These are phyloP conservation scores for Xylogone sp. DNA, from an alignment of 2,329 filamentous ascomycete genomes.

Conservation along the genomic window DNA sequence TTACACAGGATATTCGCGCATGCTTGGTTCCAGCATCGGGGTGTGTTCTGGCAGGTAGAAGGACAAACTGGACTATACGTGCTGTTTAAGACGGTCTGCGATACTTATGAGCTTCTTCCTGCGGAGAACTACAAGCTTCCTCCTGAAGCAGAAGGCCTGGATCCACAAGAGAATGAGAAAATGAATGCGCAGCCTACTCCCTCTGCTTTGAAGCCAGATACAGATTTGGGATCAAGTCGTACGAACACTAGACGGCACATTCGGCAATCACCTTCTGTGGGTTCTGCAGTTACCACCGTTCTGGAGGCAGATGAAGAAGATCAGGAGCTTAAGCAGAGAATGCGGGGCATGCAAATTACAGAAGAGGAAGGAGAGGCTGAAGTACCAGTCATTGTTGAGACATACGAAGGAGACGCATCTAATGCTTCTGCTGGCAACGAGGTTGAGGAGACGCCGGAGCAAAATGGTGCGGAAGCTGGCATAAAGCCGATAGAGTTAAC, in stretches of 20 bases:
- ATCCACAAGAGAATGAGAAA: slow-evolving; percentile 43
- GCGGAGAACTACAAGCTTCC: slow-evolving; percentile 96
- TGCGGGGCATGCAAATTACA: slow-evolving; percentile 45
- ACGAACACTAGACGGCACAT: slow-evolving; percentile 80
- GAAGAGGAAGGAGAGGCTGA: slow-evolving; percentile 33
- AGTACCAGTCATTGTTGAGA: slow-evolving; percentile 27
- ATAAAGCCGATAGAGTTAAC: too few species aligned
- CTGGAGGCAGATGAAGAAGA: slow-evolving; percentile 81
- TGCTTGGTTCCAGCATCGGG: slow-evolving; percentile 96
- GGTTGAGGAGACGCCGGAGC: slow-evolving; percentile 5
- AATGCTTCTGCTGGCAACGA: slow-evolving; percentile 2
- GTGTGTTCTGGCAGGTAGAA: slow-evolving; percentile 94
- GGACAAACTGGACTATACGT: slow-evolving; percentile 87
- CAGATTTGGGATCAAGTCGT: slow-evolving; percentile 45
- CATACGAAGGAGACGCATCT: slow-evolving; percentile 19
- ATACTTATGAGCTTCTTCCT: slow-evolving; percentile 83
- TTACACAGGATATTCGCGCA: slow-evolving; percentile 97
- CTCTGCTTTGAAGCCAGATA: slow-evolving; percentile 31
- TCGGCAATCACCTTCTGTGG: slow-evolving; percentile 74
- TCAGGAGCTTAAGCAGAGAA: slow-evolving; percentile 40
- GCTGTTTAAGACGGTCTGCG: slow-evolving; percentile 96
- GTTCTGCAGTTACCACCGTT: slow-evolving; percentile 76
- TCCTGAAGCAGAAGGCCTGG: slow-evolving; percentile 83
- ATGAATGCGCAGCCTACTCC: slow-evolving; percentile 27
- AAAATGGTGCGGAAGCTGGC: slow-evolving; percentile 8